Conservation (phyloP, 2,329 filamentous ascomycete species). For the Pseudocercospora crystallina region DNA sequence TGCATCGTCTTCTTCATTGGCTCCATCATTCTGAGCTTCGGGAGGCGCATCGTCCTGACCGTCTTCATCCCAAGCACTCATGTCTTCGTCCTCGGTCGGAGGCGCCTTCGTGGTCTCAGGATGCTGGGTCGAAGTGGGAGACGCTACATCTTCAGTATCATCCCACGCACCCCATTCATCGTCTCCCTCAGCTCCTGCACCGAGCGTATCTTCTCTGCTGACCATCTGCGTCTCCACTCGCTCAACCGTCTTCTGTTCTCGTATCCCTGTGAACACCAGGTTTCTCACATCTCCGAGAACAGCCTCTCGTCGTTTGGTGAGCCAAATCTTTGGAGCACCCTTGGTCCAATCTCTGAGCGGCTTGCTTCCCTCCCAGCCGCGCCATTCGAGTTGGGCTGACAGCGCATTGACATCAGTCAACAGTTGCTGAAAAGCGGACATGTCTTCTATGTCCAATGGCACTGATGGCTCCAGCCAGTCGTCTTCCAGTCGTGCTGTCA, state of each 20-base stretch:
- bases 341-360: conserved; percentile 77
- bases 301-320: conserved; percentile 76
- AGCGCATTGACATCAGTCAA: conserved; percentile 67
- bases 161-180: conserved; percentile 84
- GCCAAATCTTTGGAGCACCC: conserved; percentile 78
- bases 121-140: conserved; percentile 2
- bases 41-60: conserved; percentile 23
- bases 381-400: conserved; percentile 59
- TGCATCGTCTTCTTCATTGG: conserved; percentile 57
- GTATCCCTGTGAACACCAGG: conserved; percentile 67
- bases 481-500: conserved; percentile 67
- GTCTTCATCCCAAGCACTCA: conserved; percentile 50
- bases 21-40: conserved; percentile 21
- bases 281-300: conserved; percentile 73
- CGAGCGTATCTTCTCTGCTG: conserved; percentile 60
- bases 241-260: conserved; percentile 69
- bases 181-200: conserved; percentile 44
- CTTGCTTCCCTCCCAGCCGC: conserved; percentile 61
- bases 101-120: conserved; percentile 22
- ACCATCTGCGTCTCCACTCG: conserved; percentile 81
- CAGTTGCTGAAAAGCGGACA: conserved; percentile 69
- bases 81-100: conserved; percentile 45
- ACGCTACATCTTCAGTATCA: conserved; percentile 58
- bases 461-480: conserved; percentile 76
- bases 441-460: conserved; percentile 69